Percentiles rank a stretch among this genome's conserved stretches.
Conservation (phyloP, 2,329 filamentous ascomycete genomes). For the Calonectria hawksworthii region DNA sequence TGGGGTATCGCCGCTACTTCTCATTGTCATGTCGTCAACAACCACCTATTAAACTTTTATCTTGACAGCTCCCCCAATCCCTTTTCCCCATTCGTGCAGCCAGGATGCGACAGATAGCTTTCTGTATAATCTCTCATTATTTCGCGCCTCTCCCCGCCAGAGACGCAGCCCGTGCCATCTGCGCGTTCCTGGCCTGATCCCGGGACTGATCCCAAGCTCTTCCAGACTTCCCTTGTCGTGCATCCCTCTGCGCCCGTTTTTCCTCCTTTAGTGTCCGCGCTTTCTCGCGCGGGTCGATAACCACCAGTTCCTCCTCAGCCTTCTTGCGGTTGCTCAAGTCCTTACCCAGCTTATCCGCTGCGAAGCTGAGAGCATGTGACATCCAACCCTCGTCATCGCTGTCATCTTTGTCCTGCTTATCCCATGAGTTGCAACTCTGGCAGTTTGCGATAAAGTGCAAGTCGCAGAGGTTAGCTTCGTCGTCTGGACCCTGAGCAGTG, state of each 20-base stretch:
- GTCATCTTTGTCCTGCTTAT: constrained; percentile 72
- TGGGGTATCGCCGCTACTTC: constrained; percentile 40
- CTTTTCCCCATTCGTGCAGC: constrained; percentile 47
- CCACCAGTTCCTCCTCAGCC: constrained; percentile 90
- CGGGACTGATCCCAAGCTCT: constrained; percentile 67
- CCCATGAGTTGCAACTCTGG: constrained; percentile 91
- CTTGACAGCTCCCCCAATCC: background rate
- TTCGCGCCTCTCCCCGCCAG: constrained; percentile 69
- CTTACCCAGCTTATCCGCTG: constrained; percentile 91
- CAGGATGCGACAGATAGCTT: background rate
- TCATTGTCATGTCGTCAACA: constrained; percentile 26
- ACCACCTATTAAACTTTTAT: background rate
- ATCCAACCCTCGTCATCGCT: constrained; percentile 83
- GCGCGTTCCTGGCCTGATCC: constrained; percentile 67
- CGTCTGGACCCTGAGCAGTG: constrained; percentile 57
- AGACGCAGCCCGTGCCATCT: constrained; percentile 67
- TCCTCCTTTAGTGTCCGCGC: constrained; percentile 79
- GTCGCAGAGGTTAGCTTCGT: constrained; percentile 86
- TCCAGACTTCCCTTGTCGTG: constrained; percentile 65
- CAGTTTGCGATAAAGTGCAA: constrained; percentile 97
- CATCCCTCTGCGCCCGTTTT: constrained; percentile 71
- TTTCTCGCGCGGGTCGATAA: constrained; percentile 92
- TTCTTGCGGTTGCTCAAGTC: constrained; percentile 91
- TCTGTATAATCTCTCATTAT: background rate
- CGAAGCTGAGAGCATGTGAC: constrained; percentile 86